Percentiles rank a stretch among this genome's conserved stretches.
phyloP scores from a whole-genome alignment of 768 basidiomycete species.

The Tricholoma hemisulphureum region DNA sequence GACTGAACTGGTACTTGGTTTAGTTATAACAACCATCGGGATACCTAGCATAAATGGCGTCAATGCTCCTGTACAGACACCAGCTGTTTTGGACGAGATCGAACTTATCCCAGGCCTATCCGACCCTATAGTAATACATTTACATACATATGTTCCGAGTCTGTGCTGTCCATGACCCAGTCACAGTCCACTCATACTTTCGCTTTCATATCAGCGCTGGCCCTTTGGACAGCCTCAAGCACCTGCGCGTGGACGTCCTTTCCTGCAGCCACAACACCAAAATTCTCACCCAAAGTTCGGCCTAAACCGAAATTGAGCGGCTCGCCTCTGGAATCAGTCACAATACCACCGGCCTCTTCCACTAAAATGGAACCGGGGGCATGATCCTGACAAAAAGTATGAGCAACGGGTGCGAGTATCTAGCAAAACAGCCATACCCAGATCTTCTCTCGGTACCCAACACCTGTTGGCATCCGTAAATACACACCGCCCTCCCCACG shows the following conservation, averaged over 20 bases:
- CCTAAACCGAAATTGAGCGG: conserved; percentile 85
- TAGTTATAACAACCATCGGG: too few species aligned
- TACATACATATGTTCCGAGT: not conserved
- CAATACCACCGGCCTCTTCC: conserved; percentile 85
- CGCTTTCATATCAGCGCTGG: conserved; percentile 35
- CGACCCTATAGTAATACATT: too few species aligned
- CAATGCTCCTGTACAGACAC: too few species aligned
- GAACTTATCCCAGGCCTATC: too few species aligned
- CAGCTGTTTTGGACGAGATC: too few species aligned
- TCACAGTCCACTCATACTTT: conserved; percentile 22
- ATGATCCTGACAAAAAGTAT: conserved; percentile 62
- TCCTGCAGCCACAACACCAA: conserved; percentile 82
- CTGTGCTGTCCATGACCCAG: too few species aligned
- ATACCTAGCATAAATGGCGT: too few species aligned
- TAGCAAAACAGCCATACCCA: conserved; percentile 56
- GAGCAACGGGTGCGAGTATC: not conserved
- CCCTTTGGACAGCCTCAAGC: conserved; percentile 71
- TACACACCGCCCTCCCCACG: conserved; percentile 86
- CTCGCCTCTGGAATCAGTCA: conserved; percentile 79
- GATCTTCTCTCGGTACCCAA: conserved; percentile 91
- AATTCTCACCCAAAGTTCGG: conserved; percentile 80
- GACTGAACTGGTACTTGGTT: too few species aligned
- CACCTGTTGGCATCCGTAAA: conserved; percentile 73
- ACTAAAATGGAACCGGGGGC: conserved; percentile 84
- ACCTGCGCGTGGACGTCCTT: conserved; percentile 67